Evolutionary conservation across 371 early-diverging fungal genomes (phyloP).

Genomic region (Blastocladiella emersonii): DNA sequence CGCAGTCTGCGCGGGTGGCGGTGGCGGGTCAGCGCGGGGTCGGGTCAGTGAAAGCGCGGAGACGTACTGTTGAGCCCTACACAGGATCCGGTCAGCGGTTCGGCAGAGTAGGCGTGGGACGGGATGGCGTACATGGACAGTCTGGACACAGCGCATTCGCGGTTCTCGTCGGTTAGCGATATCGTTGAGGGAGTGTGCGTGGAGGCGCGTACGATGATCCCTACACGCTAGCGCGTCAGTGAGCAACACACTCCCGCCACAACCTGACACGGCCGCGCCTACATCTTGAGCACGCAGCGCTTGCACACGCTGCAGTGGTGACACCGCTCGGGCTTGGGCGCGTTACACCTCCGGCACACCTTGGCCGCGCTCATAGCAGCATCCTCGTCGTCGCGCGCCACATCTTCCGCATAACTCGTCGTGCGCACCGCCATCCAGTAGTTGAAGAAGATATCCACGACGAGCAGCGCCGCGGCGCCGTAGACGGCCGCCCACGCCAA

Average conservation of each 20-base stretch:
- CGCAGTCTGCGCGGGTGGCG: not conserved
- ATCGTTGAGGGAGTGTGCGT: not conserved
- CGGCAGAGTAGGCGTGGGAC: not conserved
- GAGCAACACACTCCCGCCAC: not conserved
- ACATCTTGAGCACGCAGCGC: not conserved
- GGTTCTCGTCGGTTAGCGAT: not conserved
- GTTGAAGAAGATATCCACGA: not conserved
- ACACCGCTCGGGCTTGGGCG: not conserved
- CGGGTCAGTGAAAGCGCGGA: not conserved
- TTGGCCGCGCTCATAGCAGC: not conserved
- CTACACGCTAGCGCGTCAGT: not conserved
- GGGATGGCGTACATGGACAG: not conserved
- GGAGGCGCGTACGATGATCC: not conserved
- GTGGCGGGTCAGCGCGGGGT: not conserved
- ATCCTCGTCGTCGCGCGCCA: not conserved
- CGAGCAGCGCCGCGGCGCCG: not conserved
- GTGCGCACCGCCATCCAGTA: not conserved
- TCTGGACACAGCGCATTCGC: not conserved
- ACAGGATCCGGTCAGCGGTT: not conserved
- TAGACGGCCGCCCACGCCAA: not conserved
- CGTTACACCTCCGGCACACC: not conserved
- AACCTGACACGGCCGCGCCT: not conserved
- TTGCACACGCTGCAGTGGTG: not conserved
- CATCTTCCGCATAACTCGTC: not conserved
- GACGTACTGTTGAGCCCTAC: not conserved